Percentiles rank a stretch among this genome's conserved stretches.
Conservation (phyloP, 2,329 filamentous ascomycete species). For the Ambrosiella cleistominuta region DNA sequence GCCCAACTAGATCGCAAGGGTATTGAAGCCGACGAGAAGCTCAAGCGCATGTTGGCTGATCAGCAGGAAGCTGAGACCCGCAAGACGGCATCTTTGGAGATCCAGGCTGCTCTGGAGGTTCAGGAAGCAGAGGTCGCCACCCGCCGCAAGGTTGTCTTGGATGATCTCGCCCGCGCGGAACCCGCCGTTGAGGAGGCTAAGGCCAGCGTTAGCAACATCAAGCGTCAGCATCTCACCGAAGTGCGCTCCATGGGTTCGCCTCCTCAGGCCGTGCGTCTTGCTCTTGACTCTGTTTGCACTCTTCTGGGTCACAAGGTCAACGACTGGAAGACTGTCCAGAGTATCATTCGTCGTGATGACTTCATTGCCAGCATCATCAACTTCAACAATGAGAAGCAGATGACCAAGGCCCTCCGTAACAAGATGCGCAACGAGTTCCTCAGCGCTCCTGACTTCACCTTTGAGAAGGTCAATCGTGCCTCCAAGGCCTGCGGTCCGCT, state of each 20-base stretch:
- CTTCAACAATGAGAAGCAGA: conserved; percentile 88
- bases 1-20: conserved; percentile 84
- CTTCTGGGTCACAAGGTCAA: conserved; percentile 77
- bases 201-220: conserved; percentile 96
- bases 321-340: conserved; percentile 83
- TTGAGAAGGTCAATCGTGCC: conserved; percentile 87
- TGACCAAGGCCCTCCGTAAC: conserved; percentile 64
- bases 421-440: conserved; percentile 91
- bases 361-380: conserved; percentile 97
- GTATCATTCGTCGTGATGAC: conserved; percentile 76
- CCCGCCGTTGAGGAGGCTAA: conserved; percentile 85
- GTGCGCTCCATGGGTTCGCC: conserved; percentile 93
- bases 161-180: conserved; percentile 78
- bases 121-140: conserved; percentile 77
- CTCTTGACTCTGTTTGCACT: conserved; percentile 91
- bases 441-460: conserved; percentile 87
- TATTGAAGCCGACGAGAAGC: conserved; percentile 87
- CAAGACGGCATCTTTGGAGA: conserved; percentile 72
- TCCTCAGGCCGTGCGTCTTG: conserved; percentile 74
- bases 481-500: conserved; percentile 93
- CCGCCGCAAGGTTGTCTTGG: conserved; percentile 67
- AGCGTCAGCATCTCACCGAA: conserved; percentile 90
- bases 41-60: conserved; percentile 92
- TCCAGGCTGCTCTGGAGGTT: conserved; percentile 70
- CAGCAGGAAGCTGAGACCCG: conserved; percentile 87